Conservation (phyloP, 2,329 filamentous ascomycete species). For the Ophiostoma sp. region DNA sequence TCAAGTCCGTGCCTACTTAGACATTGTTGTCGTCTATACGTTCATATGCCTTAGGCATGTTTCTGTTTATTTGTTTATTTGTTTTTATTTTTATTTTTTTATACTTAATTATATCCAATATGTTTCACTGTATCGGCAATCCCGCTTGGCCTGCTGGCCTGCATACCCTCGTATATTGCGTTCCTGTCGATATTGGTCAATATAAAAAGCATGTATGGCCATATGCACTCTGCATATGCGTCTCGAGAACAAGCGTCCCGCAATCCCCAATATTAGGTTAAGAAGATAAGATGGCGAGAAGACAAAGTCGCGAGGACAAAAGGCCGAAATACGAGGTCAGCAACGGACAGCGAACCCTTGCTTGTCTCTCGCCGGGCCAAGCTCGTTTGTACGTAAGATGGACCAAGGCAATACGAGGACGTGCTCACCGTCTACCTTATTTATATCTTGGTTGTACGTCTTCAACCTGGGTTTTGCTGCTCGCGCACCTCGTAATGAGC, state of each 20-base stretch:
- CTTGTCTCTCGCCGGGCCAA: slow-evolving; percentile 2
- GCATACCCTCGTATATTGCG: background rate
- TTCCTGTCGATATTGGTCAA: background rate
- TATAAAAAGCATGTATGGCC: background rate
- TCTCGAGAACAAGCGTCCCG: background rate
- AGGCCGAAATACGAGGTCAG: background rate
- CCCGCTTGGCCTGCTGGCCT: background rate
- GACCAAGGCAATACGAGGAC: background rate
- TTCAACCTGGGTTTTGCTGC: background rate
- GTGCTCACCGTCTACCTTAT: background rate
- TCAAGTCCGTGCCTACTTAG: background rate
- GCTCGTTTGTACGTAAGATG: slow-evolving; percentile 9
- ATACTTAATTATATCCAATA: background rate
- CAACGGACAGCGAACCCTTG: background rate
- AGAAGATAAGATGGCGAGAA: background rate
- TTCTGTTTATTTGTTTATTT: background rate
- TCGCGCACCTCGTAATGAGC: background rate
- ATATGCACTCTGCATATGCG: background rate
- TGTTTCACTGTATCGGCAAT: background rate
- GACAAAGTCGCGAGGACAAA: background rate
- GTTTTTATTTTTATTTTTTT: too few species aligned
- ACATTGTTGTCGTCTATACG: background rate
- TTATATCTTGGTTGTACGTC: slow-evolving; percentile 3
- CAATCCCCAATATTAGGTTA: background rate
- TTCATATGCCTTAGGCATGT: background rate